Base-by-base conservation (phyloP, 345 rosid species). In the Euphorbia pulcherrima region DNA sequence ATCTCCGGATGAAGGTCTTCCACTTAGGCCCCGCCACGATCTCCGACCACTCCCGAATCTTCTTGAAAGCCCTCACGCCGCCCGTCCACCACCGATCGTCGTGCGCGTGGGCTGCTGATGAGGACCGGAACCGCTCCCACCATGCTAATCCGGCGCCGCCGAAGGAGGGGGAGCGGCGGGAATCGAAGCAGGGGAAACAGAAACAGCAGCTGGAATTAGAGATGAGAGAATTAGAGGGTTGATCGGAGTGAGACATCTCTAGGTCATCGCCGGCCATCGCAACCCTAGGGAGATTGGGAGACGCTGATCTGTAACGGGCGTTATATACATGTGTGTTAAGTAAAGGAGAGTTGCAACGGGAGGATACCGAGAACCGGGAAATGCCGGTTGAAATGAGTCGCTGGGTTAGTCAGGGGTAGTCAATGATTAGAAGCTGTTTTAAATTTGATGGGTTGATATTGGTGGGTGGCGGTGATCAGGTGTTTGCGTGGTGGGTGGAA, bases 11-110 rank as follows among this genome's bases (percentile, higher is more conserved):
- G 79, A 94, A 94, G 23, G 97, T 94, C 77, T 94, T 94, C 99
- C 97, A 94, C 67, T 75, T 81, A 11, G 99, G 99, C 0, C 99
- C 97, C n/a, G 97, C 99, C 7, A 83, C 87, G 85, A 94, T 77
- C 80, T 91, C 97, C 0, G 99, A 91, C 97, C 96, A 91, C 81
- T 89, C 96, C 7, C 97, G 86, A 39, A 89, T 53, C 83, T 80
- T 88, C 72, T 61, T 71, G 0, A 86, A 56, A 44, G 87, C 80
- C 48, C 66, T 28, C 21, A 84, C 70, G 2, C 89, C 85, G 1
- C 82, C 79, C 2, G 70, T 46, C 99, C 96, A 88, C 82, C 92
- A 84, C 57, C 58, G 74, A 33, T 10, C 41, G 28, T 48, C 68
- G 21, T 81, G 79, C 40, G 71, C n/a, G 8, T 63, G 78, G 12